phyloP scores from a whole-genome alignment of 2,329 filamentous ascomycete genomes.

The Aspergillus eucalypticola region DNA sequence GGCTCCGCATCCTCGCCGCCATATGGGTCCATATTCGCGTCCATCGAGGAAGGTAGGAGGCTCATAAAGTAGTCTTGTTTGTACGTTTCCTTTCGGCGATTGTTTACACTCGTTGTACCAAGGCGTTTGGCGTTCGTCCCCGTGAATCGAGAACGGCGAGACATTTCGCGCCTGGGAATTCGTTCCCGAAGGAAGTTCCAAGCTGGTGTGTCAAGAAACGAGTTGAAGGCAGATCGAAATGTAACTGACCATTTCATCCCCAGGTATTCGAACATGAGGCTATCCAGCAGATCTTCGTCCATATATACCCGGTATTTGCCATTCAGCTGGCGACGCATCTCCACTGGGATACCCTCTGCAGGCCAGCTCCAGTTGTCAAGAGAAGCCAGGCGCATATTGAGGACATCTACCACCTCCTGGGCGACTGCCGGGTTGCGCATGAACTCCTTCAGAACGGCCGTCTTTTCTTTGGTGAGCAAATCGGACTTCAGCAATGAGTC shows the following conservation, averaged over 20 bases:
- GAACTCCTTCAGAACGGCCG: conserved; percentile 53
- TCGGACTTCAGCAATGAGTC: conserved; percentile 53
- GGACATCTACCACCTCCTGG: conserved; percentile 57
- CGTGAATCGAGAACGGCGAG: conserved; percentile 49
- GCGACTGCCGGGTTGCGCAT: conserved; percentile 51
- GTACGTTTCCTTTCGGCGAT: conserved; percentile 42
- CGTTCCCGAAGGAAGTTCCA: conserved; percentile 42
- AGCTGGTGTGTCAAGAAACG: conserved; percentile 40
- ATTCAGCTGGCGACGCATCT: conserved; percentile 57
- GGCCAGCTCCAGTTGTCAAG: conserved; percentile 57
- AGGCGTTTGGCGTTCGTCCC: not conserved
- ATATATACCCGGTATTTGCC: conserved; percentile 62
- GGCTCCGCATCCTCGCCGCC: conserved; percentile 43
- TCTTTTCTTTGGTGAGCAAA: conserved; percentile 55
- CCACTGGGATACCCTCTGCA: conserved; percentile 46
- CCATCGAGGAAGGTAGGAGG: conserved; percentile 50
- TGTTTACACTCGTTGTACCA: conserved; percentile 30
- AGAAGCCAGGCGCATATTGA: conserved; percentile 57
- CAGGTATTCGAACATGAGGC: conserved; percentile 57
- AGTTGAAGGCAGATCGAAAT: conserved; percentile 46
- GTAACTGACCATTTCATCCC: conserved; percentile 54
- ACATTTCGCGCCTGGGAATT: conserved; percentile 40
- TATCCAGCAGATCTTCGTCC: conserved; percentile 60
- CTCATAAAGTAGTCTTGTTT: conserved; percentile 55
- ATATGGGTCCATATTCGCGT: conserved; percentile 41